Evolutionary conservation across 208 protist genomes (phyloP).

Genomic region (Porcisia hertigi): DNA sequence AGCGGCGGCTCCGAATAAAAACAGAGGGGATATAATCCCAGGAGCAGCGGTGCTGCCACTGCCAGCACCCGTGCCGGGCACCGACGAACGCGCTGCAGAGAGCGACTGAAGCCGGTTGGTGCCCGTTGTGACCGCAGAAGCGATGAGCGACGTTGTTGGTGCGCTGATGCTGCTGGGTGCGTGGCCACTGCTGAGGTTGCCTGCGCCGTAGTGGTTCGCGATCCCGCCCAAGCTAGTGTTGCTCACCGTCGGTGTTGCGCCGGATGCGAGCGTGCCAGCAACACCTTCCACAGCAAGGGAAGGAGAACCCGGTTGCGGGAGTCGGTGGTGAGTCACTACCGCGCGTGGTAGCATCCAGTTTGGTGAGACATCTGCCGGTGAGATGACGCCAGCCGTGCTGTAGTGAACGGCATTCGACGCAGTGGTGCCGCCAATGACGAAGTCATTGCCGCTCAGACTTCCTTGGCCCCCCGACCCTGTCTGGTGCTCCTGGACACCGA

Average conservation of each 20-base stretch:
- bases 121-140: neutral
- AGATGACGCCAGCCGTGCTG: neutral
- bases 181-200: neutral
- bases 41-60: neutral
- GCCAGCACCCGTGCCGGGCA: neutral
- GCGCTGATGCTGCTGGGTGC: neutral
- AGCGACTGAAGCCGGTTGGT: neutral
- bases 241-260: neutral
- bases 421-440: neutral
- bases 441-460: constrained; percentile 2
- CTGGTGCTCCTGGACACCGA: neutral
- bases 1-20: neutral
- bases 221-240: constrained; percentile 7
- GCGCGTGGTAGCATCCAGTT: neutral
- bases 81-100: neutral
- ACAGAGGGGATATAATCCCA: neutral
- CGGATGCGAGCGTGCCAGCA: neutral
- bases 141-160: neutral
- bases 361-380: neutral
- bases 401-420: neutral
- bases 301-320: neutral
- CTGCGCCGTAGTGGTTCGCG: neutral
- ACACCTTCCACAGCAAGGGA: neutral
- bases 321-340: neutral
- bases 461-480: neutral